Percentiles rank a stretch among this genome's conserved stretches.
phyloP scores from a whole-genome alignment of 148 eudicot species.

The Mesembryanthemum crystallinum region DNA sequence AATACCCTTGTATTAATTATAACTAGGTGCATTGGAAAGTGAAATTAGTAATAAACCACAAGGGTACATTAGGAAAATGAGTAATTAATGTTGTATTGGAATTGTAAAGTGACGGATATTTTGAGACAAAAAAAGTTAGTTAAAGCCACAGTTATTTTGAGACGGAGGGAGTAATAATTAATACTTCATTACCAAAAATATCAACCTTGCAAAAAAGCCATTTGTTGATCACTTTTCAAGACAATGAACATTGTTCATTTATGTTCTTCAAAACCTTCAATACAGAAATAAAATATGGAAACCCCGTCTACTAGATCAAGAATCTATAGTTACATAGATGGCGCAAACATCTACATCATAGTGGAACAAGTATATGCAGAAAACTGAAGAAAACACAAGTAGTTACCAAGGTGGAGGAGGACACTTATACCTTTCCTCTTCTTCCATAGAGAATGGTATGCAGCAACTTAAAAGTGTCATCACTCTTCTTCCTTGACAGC shows the following conservation, averaged over 20 bases:
- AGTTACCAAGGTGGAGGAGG: background rate
- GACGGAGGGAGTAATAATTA: too few relatives aligned
- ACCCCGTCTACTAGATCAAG: background rate
- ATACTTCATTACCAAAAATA: too few relatives aligned
- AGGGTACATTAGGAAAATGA: too few relatives aligned
- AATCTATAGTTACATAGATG: background rate
- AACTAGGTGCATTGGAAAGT: too few relatives aligned
- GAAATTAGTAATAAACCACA: too few relatives aligned
- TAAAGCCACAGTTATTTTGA: too few relatives aligned
- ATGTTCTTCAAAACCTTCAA: background rate
- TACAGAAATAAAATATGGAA: background rate
- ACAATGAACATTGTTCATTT: background rate
- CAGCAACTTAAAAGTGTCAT: conserved; percentile 67
- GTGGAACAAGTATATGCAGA: background rate
- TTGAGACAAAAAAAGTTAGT: too few relatives aligned
- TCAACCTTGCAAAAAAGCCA: background rate
- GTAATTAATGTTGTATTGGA: too few relatives aligned
- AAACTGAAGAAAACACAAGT: background rate
- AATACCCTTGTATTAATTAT: too few relatives aligned
- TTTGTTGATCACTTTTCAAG: background rate
- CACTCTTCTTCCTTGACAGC: conserved; percentile 71
- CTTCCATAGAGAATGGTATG: conserved; percentile 79
- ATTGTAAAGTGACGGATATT: too few relatives aligned
- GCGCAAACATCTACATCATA: conserved; percentile 3
- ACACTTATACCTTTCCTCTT: conserved; percentile 69